Percentiles rank a stretch among this genome's conserved stretches.
These are phyloP conservation scores for Fimicolochytrium jonesii DNA, from an alignment of 192 early-diverging fungal genomes.

Conservation along the genomic window DNA sequence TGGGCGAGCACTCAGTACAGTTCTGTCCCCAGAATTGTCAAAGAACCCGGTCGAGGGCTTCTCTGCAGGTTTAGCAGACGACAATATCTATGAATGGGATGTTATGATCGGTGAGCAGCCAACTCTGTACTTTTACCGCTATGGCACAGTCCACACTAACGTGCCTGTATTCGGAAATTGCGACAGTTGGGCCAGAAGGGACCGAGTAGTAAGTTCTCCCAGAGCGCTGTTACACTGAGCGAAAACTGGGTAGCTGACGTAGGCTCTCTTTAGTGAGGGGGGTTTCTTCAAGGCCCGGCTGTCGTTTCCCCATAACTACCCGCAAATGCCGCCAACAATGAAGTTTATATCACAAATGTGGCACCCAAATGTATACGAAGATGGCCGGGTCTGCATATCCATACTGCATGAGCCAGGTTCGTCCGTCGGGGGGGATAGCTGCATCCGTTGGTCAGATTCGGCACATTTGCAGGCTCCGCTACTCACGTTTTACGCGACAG, in stretches of 20 bases:
- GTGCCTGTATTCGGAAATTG: too few species aligned
- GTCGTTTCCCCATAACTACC: conserved; percentile 61
- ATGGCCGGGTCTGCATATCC: conserved; percentile 94
- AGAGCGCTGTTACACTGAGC: not conserved
- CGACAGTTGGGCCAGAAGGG: conserved; percentile 77
- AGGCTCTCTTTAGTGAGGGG: conserved; percentile 62
- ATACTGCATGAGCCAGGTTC: conserved; percentile 73
- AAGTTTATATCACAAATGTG: conserved; percentile 81
- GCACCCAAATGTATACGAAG: conserved; percentile 88
- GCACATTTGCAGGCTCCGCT: too few species aligned
- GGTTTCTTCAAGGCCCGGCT: conserved; percentile 86
- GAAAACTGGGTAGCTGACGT: not conserved
- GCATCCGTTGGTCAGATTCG: too few species aligned
- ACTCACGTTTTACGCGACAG: too few species aligned
- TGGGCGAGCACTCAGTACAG: not conserved
- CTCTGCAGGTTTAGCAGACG: conserved; percentile 85
- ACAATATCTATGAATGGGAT: conserved; percentile 86
- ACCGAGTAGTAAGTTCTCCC: conserved; percentile 69
- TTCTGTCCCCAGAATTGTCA: conserved; percentile 58
- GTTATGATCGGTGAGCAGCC: conserved; percentile 74
- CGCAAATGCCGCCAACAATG: conserved; percentile 85
- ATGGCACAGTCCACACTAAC: too few species aligned
- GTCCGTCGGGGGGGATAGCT: too few species aligned
- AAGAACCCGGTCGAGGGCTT: conserved; percentile 74
- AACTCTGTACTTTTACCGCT: too few species aligned